These are phyloP conservation scores for Golubevia pallescens DNA, from an alignment of 1,284 basidiomycete species.

Conservation along the genomic window DNA sequence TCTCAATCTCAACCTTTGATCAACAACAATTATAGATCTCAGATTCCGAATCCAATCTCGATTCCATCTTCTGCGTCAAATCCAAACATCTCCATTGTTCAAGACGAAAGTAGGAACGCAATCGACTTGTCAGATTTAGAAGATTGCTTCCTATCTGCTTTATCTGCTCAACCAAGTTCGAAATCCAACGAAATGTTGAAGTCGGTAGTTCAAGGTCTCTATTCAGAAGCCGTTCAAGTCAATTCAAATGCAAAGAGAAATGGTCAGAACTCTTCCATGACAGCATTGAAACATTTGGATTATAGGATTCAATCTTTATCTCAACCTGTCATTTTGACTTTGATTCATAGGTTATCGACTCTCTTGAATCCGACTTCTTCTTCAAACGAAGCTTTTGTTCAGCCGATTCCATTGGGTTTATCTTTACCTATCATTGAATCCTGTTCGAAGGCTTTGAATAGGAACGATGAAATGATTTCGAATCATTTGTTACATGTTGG, in stretches of 20 bases:
- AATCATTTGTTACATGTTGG: neutral
- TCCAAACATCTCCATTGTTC: neutral
- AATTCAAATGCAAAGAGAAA: neutral
- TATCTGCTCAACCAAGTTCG: neutral
- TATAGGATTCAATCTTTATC: no score
- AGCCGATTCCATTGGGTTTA: neutral
- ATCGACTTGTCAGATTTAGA: neutral
- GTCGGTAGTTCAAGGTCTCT: neutral
- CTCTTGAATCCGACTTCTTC: no score
- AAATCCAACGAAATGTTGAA: neutral
- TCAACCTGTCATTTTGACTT: no score
- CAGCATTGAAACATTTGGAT: neutral
- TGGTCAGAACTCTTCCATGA: neutral
- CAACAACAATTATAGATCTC: no score
- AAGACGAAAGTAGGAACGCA: no score
- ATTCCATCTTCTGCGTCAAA: neutral
- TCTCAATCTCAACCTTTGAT: no score
- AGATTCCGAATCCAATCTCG: neutral
- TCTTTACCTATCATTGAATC: neutral
- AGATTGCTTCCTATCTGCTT: neutral
- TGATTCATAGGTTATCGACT: no score
- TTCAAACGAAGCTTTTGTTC: no score
- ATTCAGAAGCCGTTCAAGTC: neutral
- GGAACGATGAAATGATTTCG: neutral
- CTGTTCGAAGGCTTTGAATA: neutral